Conservation (phyloP, 1,284 basidiomycete genomes). For the Meripilus lineatus region DNA sequence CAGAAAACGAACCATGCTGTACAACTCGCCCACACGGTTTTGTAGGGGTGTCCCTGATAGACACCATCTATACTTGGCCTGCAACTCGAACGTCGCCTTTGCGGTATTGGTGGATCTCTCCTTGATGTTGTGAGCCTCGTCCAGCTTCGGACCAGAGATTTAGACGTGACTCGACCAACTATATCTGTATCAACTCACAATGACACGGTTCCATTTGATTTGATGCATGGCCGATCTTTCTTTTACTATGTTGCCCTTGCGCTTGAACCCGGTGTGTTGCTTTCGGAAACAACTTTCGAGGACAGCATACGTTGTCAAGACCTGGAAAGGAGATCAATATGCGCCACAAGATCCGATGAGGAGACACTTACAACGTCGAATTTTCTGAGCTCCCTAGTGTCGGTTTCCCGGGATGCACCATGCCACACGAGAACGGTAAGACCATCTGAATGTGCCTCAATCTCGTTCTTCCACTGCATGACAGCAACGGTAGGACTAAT, state of each 20-base stretch:
- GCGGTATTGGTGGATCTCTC: constrained; percentile 95
- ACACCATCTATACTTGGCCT: constrained; percentile 88
- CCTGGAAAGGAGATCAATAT: constrained; percentile 28
- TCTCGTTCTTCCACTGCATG: constrained; percentile 99
- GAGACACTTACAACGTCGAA: constrained; percentile 76
- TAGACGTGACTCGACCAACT: background rate
- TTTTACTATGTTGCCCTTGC: constrained; percentile 81
- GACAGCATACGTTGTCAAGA: constrained; percentile 79
- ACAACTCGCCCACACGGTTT: constrained; percentile 96
- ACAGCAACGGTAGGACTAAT: constrained; percentile 89
- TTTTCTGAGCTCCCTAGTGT: constrained; percentile 69
- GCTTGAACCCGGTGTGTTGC: constrained; percentile 89
- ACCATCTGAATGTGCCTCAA: constrained; percentile 75
- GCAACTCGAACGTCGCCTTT: constrained; percentile 89
- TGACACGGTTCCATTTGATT: constrained; percentile 82
- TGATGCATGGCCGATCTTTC: constrained; percentile 86
- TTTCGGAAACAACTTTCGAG: constrained; percentile 92
- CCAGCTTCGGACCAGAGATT: constrained; percentile 49
- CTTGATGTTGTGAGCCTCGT: constrained; percentile 99
- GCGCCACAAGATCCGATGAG: background rate
- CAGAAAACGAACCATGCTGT: constrained; percentile 91
- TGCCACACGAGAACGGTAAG: constrained; percentile 91
- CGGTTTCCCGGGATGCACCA: constrained; percentile 65
- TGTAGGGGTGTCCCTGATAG: constrained; percentile 97
- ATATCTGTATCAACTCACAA: constrained; percentile 36